These are phyloP conservation scores for Xerocomellus dryophilus DNA, from an alignment of 768 basidiomycete genomes.

Conservation along the genomic window DNA sequence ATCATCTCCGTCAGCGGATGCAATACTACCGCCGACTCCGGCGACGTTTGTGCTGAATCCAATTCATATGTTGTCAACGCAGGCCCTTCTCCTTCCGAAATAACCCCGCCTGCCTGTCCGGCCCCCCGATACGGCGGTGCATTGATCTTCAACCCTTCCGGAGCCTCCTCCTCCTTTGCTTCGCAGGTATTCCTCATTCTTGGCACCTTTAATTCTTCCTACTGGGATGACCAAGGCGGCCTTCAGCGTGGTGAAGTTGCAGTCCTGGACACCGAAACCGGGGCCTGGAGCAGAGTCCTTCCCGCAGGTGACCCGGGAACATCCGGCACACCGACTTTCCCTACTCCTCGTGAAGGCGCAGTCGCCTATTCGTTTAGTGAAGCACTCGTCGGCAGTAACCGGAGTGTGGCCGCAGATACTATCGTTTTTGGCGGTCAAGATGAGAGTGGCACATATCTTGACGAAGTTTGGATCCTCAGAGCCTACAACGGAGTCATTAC, in stretches of 20 bases:
- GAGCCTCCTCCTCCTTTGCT: conserved; percentile 47
- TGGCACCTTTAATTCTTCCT: conserved; percentile 59
- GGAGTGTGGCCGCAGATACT: conserved; percentile 55
- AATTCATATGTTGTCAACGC: conserved; percentile 52
- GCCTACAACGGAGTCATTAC: conserved; percentile 63
- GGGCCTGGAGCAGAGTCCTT: conserved; percentile 67
- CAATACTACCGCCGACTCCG: conserved; percentile 37
- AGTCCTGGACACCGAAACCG: conserved; percentile 57
- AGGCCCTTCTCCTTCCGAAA: conserved; percentile 27
- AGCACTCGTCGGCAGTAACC: conserved; percentile 55
- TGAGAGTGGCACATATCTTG: conserved; percentile 58
- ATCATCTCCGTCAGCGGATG: conserved; percentile 65
- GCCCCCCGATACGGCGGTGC: conserved; percentile 62
- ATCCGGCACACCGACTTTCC: conserved; percentile 46
- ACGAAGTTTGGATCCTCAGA: conserved; percentile 76
- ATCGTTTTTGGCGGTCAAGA: conserved; percentile 80
- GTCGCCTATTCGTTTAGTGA: conserved; percentile 52
- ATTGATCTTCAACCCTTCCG: conserved; percentile 52
- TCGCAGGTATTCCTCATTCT: conserved; percentile 69
- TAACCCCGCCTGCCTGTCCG: conserved; percentile 51
- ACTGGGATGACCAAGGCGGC: conserved; percentile 66
- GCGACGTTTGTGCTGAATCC: conserved; percentile 54
- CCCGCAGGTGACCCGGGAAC: conserved; percentile 70
- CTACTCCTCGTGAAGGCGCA: conserved; percentile 69
- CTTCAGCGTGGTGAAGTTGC: conserved; percentile 71